Conservation (phyloP, 192 early-diverging fungal species). For the Diversispora epigaea region DNA sequence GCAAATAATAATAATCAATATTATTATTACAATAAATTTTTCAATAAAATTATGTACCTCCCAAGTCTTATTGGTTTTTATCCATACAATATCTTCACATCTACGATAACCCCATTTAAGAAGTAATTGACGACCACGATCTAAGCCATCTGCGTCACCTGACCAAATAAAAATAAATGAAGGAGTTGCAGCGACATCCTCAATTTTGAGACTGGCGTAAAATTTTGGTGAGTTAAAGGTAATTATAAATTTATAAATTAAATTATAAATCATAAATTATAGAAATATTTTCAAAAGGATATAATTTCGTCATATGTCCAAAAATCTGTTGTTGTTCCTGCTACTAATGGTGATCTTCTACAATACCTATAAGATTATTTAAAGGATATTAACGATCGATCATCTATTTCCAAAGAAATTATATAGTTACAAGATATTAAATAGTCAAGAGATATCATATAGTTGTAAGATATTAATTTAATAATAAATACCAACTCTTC, state of each 20-base stretch:
- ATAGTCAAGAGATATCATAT: background rate
- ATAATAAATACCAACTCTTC: constrained; percentile 50
- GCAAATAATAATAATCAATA: too few relatives aligned
- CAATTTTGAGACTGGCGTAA: constrained; percentile 50
- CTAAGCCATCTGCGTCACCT: constrained; percentile 54
- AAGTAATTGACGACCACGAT: constrained; percentile 57
- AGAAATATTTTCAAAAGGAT: constrained; percentile 7
- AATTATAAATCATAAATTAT: background rate
- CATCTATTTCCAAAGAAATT: too few relatives aligned
- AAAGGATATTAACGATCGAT: too few relatives aligned
- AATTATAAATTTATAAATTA: background rate
- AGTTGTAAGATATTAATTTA: background rate
- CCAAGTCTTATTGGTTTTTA: constrained; percentile 57
- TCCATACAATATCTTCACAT: constrained; percentile 68
- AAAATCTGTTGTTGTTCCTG: constrained; percentile 30
- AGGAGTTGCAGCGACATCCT: constrained; percentile 56
- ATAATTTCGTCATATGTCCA: constrained; percentile 55
- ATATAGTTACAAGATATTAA: background rate
- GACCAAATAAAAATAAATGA: constrained; percentile 68
- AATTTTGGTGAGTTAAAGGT: constrained; percentile 7
- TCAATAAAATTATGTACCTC: constrained; percentile 34
- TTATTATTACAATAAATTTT: too few relatives aligned
- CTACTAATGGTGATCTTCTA: constrained; percentile 32
- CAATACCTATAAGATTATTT: constrained; percentile 22
- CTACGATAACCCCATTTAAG: constrained; percentile 65